Evolutionary conservation across 2,329 filamentous ascomycete genomes (phyloP), one percentile per base, ranked within the genome.

Genomic region (Phialophora tarda): DNA sequence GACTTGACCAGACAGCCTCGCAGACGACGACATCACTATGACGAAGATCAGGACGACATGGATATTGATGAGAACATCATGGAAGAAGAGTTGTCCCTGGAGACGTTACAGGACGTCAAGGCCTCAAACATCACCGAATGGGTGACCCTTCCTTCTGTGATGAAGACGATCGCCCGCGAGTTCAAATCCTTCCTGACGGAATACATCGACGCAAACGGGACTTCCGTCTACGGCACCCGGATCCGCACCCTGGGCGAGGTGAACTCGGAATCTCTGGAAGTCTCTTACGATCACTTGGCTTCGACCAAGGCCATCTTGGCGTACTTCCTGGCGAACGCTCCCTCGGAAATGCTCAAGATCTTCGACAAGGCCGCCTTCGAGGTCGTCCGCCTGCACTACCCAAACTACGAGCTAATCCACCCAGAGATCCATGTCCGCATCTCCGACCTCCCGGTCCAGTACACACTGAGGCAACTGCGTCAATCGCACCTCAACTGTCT

Each of bases 351-450:
- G 76, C 86, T 99, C 68, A 95, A 95, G 77, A 89, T 99, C 57
- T 98, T 99, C 75, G 95, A 99, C 73, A 89, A 96, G 71, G 94
- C 97, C 3, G 94, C 95, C 64, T 94, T 99, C 87, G 95, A 99
- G 70, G 93, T 96, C 44, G 94, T 96, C 4, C 86, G 98, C 24
- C 88, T 98, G 62, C 93, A 98, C 78, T 99, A 98, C 79, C 94
- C 93, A 1, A 93, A 98, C 78, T 99, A 99, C 78, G 93, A 97
- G 77, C 91, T 93, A 69, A 99, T 99, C 74, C 95, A 98, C 79
- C 91, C 93, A 30, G 95, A 99, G 78, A 97, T 99, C 61, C 95
- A 99, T 76, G 94, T 99, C 63, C 93, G 95, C 67, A 96, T 99
- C 75, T 93, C 93, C 24, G 94, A 98, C 74, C 84, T 99, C 17